Conservation (phyloP, 805 yeast genomes). For the Kodamaea hsintzibuensis region DNA sequence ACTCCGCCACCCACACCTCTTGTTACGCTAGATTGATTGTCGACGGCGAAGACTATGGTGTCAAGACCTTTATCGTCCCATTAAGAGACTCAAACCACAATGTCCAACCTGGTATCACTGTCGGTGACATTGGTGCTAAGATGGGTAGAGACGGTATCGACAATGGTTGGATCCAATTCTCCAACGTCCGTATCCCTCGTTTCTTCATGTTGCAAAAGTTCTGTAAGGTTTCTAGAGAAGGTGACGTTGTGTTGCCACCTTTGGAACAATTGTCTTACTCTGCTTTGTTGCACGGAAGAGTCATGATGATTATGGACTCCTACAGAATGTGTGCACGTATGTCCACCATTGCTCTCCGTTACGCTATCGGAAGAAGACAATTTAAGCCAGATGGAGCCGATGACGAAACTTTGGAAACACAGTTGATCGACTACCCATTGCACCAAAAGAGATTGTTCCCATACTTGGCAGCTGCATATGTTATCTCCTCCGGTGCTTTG, state of each 20-base stretch:
- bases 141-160: conserved; percentile 97
- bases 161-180: conserved; percentile 95
- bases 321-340: conserved; percentile 78
- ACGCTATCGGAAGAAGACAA: conserved; percentile 88
- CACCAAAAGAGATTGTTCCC: conserved; percentile 90
- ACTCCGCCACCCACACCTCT: conserved; percentile 85
- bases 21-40: conserved; percentile 83
- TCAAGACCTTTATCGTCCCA: conserved; percentile 89
- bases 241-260: conserved; percentile 75
- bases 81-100: conserved; percentile 74
- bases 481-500: conserved; percentile 69
- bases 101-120: conserved; percentile 72
- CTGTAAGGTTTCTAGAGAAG: conserved; percentile 66
- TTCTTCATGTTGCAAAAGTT: conserved; percentile 80
- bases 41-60: conserved; percentile 85
- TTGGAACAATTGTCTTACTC: conserved; percentile 87
- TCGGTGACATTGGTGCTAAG: conserved; percentile 93
- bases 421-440: conserved; percentile 80
- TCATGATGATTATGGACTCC: conserved; percentile 84
- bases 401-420: conserved; percentile 53
- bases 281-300: conserved; percentile 86
- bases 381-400: conserved; percentile 49
- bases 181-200: conserved; percentile 80
- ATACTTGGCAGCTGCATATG: conserved; percentile 75
- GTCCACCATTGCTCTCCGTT: conserved; percentile 81